Base-by-base conservation (phyloP, 108 stramenopile species). In the Chaetoceros muelleri region DNA sequence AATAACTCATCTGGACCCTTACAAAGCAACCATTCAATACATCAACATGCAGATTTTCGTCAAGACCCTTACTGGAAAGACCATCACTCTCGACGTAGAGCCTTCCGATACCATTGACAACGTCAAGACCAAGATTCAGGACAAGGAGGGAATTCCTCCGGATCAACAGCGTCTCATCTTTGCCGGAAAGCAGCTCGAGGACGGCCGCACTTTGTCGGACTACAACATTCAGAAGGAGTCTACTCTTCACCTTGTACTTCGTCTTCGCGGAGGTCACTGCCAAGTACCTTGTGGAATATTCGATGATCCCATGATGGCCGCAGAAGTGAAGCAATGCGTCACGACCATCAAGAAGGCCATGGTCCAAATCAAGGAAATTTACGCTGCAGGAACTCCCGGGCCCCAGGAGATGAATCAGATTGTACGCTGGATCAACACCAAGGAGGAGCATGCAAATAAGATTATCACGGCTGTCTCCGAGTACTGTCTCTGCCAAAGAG, bases 51-150 rank as follows among this genome's bases (percentile, higher is more conserved):
- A 96, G 74, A 94, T 96, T 60, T 96, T 96, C 73, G 95, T 97
- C 31, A 96, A 96, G 82, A 96, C 93, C 76, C 86, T 96, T 50
- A 96, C 95, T 81, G 97, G 96, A 55, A 98, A 96, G 87, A 98
- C 95, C 61, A 98, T 98, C 83, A 98, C 98, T 24, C 79, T 98
- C 53, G 96, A 98, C 72, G 98, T 97, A 49, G 96, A 97, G 76
- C 90, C 96, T 22, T 76, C 81, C 28, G 96, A 98, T 79, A 96
- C 96, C 50, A 89, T 94, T 67, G 89, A 87, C 55, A 87, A 88
- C 50, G 87, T 94, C 61, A 91, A 94, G 83, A 71, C 79, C 48
- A 90, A 84, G 80, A 90, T 93, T 60, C 89, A 94, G 69, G 89
- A 91, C 75, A 83, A 85, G 85, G 93, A 91, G 73, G 91, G 90